These are phyloP conservation scores for Diospyros lotus DNA, from an alignment of 148 eudicot genomes.

Conservation along the genomic window DNA sequence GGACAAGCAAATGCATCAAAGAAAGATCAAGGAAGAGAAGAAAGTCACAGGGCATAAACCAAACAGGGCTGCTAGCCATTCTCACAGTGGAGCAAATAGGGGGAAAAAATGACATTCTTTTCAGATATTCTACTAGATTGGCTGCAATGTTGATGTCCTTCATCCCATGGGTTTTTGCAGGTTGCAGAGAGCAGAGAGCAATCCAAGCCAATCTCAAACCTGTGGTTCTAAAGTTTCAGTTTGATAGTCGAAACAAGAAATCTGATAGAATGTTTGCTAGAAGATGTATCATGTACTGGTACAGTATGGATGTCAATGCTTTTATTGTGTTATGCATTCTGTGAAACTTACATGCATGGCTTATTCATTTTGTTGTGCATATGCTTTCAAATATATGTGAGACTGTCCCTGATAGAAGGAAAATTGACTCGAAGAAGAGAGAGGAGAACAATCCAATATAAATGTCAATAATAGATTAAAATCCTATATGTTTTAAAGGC, in stretches of 20 bases:
- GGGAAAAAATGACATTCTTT: conserved; percentile 10
- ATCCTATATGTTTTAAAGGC: no score
- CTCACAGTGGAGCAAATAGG: conserved; percentile 16
- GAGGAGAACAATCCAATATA: no score
- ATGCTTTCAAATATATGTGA: not conserved
- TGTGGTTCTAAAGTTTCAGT: conserved; percentile 11
- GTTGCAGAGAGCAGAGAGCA: not conserved
- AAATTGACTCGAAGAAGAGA: not conserved
- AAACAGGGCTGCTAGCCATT: not conserved
- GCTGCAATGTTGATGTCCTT: conserved; percentile 1
- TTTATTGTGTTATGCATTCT: conserved; percentile 11
- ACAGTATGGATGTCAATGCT: conserved; percentile 12
- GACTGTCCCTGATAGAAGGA: not conserved
- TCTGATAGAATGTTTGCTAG: conserved; percentile 13
- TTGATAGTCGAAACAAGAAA: conserved; percentile 9
- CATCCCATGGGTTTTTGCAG: not conserved
- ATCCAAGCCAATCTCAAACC: not conserved
- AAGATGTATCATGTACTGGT: conserved; percentile 15
- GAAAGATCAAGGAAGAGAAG: conserved; percentile 18
- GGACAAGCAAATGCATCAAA: conserved; percentile 22
- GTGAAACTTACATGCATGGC: not conserved
- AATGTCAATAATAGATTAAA: no score
- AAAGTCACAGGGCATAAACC: conserved; percentile 31
- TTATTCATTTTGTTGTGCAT: not conserved
- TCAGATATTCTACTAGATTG: not conserved